A percentile compares a stretch with the other conserved stretches of the same genome.
Conservation (phyloP, 75 land plant genomes). For the Pinus albicaulis region DNA sequence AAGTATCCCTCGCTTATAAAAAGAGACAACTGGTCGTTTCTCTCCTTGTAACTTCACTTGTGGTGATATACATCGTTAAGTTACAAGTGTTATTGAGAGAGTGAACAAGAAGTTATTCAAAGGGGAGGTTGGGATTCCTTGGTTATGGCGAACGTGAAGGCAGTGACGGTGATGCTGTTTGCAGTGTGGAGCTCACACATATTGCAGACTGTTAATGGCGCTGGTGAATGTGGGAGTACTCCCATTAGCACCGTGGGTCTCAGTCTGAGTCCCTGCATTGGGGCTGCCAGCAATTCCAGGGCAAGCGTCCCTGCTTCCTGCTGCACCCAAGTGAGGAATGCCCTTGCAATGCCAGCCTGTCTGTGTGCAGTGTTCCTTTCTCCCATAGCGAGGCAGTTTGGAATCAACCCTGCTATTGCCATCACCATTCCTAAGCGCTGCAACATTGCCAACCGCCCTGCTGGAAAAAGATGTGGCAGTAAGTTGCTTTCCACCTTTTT, state of each 20-base stretch:
- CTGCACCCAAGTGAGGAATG: conserved; percentile 22
- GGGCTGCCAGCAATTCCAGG: neutral
- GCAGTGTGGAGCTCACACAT: neutral
- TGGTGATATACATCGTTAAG: neutral
- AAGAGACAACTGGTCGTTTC: neutral
- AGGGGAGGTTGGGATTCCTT: neutral
- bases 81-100: too few species aligned
- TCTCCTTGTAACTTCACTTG: neutral
- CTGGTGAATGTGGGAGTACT: neutral
- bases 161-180: neutral
- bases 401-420: conserved; percentile 38
- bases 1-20: neutral
- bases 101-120: too few species aligned
- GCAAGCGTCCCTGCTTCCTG: conserved; percentile 24
- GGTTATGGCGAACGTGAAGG: neutral
- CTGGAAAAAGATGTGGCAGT: conserved; percentile 48
- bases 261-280: neutral
- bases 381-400: conserved; percentile 30
- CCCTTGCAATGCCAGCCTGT: conserved; percentile 15
- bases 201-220: neutral
- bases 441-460: conserved; percentile 31
- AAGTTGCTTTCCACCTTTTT: conserved; percentile 5
- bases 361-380: conserved; percentile 34
- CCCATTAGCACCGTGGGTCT: neutral
- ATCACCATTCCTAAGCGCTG: conserved; percentile 44